phyloP scores from a whole-genome alignment of 1,284 basidiomycete species.

The Acaromyces ingoldii region DNA sequence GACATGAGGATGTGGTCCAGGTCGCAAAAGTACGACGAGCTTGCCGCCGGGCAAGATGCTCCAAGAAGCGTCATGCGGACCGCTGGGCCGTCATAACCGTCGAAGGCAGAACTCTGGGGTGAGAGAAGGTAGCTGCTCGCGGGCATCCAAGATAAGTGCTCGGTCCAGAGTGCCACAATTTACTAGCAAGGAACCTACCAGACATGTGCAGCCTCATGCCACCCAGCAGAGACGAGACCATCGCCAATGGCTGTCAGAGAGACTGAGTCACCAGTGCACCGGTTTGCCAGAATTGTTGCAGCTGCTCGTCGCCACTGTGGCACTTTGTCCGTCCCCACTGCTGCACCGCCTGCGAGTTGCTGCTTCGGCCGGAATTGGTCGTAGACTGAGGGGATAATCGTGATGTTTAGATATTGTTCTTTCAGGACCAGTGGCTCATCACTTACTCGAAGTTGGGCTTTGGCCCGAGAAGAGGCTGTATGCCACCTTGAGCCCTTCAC shows the following conservation, averaged over 20 bases:
- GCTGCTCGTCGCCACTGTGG: slow-evolving; percentile 81
- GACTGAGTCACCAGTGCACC: slow-evolving; percentile 60
- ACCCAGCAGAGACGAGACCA: slow-evolving; percentile 66
- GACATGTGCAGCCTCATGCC: slow-evolving; percentile 79
- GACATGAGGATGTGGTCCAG: slow-evolving; percentile 77
- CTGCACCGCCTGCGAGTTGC: slow-evolving; percentile 41
- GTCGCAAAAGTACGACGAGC: slow-evolving; percentile 63
- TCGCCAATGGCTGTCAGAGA: slow-evolving; percentile 83
- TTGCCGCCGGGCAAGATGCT: slow-evolving; percentile 59
- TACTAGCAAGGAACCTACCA: slow-evolving; percentile 61
- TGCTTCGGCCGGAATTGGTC: slow-evolving; percentile 40
- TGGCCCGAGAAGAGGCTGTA: slow-evolving; percentile 47
- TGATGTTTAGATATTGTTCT: no score
- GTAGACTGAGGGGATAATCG: no score
- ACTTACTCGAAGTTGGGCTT: slow-evolving; percentile 18
- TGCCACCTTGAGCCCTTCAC: slow-evolving; percentile 43
- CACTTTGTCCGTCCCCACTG: slow-evolving; percentile 56
- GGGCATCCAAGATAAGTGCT: slow-evolving; percentile 15
- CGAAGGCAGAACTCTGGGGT: slow-evolving; percentile 71
- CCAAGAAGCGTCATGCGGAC: slow-evolving; percentile 65
- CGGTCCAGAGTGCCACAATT: background rate
- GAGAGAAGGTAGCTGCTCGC: slow-evolving; percentile 74
- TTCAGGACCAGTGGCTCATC: no score
- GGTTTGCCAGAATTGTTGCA: slow-evolving; percentile 75
- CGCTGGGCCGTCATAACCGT: slow-evolving; percentile 63